Evolutionary conservation across 169 alveolate species (phyloP), one percentile per base, ranked within the genome.

Genomic region (Cryptosporidium meleagridis): DNA sequence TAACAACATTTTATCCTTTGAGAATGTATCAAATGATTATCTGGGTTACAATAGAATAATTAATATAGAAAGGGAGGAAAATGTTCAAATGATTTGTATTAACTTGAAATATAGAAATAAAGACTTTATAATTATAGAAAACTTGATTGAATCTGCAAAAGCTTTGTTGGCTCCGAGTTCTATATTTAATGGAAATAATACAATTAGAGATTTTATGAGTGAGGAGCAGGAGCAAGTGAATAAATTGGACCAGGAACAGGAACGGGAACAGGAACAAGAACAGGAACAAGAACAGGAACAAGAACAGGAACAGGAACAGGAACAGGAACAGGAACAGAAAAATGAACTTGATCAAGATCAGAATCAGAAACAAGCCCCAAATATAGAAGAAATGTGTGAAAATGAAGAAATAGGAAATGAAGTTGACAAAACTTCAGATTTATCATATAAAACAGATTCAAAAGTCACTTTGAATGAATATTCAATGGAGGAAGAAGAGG

Each of bases 1-100:
- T 55, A 73, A 73, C 2, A 71, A 71, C 48, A 37, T 73, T 23
- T 31, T 73, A 73, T 73, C 31, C n/a, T 53, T 59, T 51, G 70
- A 70, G 31, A 41, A n/a, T 73, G n/a, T 18, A 31, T 7, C 44
- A 6, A 55, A 26, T 14, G 14, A 73, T 53, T 73, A 73, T 55
- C 23, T 12, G 14, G 23, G 52, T 6, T 73, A 58, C 21, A 73
- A 33, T 9, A 58, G 86, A 26, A 26, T 53, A 33, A 73, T 73
- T 52, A 31, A 73, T 16, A 73, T 73, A n/a, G 86, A 73, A 73
- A 73, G 21, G 26, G 71, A 73, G 23, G 70, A 59, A 10, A 73
- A 73, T 18, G 52, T 37, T 26, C 86, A 73, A 58, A 55, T 59
- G 12, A n/a, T 73, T 35, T 73, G 86, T 33, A 41, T 73, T 18